Evolutionary conservation across 225 moss, liverwort and hornwort genomes (phyloP).

Genomic region (Bryoerythrophyllum caledonicum): DNA sequence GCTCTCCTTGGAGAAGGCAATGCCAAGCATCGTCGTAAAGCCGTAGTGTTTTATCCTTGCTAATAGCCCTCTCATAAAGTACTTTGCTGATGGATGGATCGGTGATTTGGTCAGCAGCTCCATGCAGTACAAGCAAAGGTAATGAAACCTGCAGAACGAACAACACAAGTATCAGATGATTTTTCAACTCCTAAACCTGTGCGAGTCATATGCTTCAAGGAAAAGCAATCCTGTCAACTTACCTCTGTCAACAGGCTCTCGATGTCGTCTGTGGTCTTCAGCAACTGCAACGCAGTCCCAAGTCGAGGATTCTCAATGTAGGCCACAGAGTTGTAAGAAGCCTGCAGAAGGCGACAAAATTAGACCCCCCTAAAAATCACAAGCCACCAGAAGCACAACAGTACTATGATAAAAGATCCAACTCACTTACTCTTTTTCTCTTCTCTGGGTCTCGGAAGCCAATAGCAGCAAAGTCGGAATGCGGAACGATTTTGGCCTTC

Average conservation of each 20-base stretch:
- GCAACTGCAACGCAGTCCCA: slow-evolving; percentile 63
- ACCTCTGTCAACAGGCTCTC: slow-evolving; percentile 59
- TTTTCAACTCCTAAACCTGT: slow-evolving; percentile 3
- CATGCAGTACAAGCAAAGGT: slow-evolving; percentile 68
- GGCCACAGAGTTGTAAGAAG: slow-evolving; percentile 53
- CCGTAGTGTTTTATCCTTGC: slow-evolving; percentile 49
- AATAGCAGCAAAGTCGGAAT: slow-evolving; percentile 57
- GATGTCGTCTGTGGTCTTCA: slow-evolving; percentile 58
- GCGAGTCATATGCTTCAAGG: not conserved
- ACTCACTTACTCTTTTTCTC: slow-evolving; percentile 34
- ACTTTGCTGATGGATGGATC: slow-evolving; percentile 69
- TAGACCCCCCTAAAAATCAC: not conserved
- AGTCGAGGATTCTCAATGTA: slow-evolving; percentile 73
- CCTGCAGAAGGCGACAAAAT: slow-evolving; percentile 29
- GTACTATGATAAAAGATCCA: not conserved
- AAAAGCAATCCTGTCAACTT: not conserved
- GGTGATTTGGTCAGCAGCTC: slow-evolving; percentile 67
- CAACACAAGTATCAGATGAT: not conserved
- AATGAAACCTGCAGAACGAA: slow-evolving; percentile 53
- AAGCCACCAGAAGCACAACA: not conserved
- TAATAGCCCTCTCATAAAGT: slow-evolving; percentile 52
- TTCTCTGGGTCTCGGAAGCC: slow-evolving; percentile 60
- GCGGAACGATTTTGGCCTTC: slow-evolving; percentile 69
- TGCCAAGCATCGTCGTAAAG: slow-evolving; percentile 71
- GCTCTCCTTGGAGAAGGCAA: slow-evolving; percentile 67